Conservation (phyloP, 306 rosid genomes). For the Pterocarpus macrocarpus region DNA sequence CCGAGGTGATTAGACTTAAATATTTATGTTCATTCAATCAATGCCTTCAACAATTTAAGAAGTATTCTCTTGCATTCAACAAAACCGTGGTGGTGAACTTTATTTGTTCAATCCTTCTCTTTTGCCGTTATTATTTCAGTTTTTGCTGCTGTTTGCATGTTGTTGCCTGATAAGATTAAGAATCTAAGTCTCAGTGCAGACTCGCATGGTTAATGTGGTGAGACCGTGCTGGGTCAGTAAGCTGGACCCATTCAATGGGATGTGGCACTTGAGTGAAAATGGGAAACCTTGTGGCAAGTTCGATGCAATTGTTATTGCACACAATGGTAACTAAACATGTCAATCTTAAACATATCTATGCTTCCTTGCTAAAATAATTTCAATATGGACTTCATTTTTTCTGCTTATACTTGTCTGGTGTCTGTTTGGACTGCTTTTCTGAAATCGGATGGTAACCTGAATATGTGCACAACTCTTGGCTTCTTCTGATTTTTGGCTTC, state of each 20-base stretch:
- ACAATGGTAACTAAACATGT: slow-evolving; percentile 68
- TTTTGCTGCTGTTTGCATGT: slow-evolving; percentile 21
- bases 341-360: background rate
- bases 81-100: background rate
- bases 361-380: slow-evolving; percentile 23
- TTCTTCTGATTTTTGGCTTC: slow-evolving; percentile 8
- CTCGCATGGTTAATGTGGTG: slow-evolving; percentile 69
- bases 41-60: background rate
- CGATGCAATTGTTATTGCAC: slow-evolving; percentile 91
- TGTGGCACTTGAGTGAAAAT: slow-evolving; percentile 95
- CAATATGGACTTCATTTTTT: background rate
- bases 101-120: background rate
- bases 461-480: background rate
- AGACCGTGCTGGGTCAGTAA: slow-evolving; percentile 94
- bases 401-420: slow-evolving; percentile 9
- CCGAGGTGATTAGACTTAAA: slow-evolving; percentile 55
- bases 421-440: slow-evolving; percentile 16
- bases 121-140: slow-evolving; percentile 15
- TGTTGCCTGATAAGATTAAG: slow-evolving; percentile 44
- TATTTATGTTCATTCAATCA: background rate
- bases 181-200: slow-evolving; percentile 59
- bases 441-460: background rate
- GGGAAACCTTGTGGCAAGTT: slow-evolving; percentile 86
- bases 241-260: slow-evolving; percentile 91
- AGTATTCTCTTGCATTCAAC: slow-evolving; percentile 3